A percentile compares a stretch with the other conserved stretches of the same genome.
phyloP scores from a whole-genome alignment of 2,329 filamentous ascomycete species.

The Elsinoe ampelina region DNA sequence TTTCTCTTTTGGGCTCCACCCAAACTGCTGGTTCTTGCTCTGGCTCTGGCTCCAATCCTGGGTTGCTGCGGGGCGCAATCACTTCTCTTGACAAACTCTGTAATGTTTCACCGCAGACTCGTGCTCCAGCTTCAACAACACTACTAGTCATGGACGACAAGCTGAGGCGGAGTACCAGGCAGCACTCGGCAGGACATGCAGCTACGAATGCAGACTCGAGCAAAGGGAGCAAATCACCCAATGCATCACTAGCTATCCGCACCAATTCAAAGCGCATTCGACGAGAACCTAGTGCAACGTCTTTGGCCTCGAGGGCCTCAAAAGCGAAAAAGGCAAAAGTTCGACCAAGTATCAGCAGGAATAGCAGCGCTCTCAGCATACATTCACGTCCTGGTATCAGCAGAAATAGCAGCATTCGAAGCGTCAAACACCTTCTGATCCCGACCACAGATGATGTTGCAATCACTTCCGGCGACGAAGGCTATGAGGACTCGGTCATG shows the following conservation, averaged over 20 bases:
- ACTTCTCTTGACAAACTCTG: slow-evolving; percentile 5
- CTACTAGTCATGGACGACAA: slow-evolving; percentile 2
- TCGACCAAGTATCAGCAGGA: slow-evolving; percentile 3
- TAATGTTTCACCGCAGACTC: slow-evolving; percentile 9
- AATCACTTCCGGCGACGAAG: slow-evolving; percentile 12
- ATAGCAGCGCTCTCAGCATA: slow-evolving; percentile 11
- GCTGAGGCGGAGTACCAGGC: slow-evolving; percentile 8
- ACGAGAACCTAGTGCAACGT: slow-evolving; percentile 1
- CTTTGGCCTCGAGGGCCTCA: slow-evolving; percentile 6
- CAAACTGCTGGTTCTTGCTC: too few relatives aligned
- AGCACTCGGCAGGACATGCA: slow-evolving; percentile 1
- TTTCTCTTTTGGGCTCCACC: background rate
- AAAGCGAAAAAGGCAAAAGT: slow-evolving; percentile 9
- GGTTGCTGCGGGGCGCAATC: slow-evolving; percentile 5
- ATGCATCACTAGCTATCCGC: slow-evolving; percentile 7
- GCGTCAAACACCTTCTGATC: slow-evolving; percentile 7
- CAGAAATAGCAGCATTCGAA: slow-evolving; percentile 6
- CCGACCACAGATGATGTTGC: slow-evolving; percentile 7
- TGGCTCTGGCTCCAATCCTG: too few relatives aligned
- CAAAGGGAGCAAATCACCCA: slow-evolving; percentile 1
- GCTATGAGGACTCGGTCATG: slow-evolving; percentile 12
- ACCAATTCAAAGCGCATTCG: slow-evolving; percentile 10
- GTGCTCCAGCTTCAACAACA: background rate
- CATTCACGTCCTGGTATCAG: slow-evolving; percentile 5
- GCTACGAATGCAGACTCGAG: slow-evolving; percentile 1